A percentile compares a stretch with the other conserved stretches of the same genome.
These are phyloP conservation scores for Phytophthora sansomeana DNA, from an alignment of 352 stramenopile genomes.

Conservation along the genomic window DNA sequence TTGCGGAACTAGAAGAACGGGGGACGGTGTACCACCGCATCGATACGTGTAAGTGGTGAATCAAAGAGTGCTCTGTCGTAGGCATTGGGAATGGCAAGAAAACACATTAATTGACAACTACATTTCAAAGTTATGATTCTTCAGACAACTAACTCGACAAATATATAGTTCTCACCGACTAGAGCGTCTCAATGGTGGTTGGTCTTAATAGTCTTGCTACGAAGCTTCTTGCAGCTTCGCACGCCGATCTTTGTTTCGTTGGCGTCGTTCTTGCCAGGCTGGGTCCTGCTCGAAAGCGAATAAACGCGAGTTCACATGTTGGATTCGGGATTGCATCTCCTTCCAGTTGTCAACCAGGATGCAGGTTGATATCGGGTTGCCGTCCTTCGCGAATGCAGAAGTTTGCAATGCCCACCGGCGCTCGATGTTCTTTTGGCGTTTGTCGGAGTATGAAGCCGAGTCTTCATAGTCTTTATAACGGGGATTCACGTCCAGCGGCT, in stretches of 20 bases:
- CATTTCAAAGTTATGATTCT: background rate
- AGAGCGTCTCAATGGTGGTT: background rate
- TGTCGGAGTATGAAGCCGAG: slow-evolving; percentile 10
- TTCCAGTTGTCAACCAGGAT: background rate
- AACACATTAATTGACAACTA: too few relatives aligned
- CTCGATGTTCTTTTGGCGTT: slow-evolving; percentile 11
- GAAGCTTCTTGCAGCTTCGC: background rate
- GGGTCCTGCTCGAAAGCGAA: background rate
- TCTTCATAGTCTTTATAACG: slow-evolving; percentile 32
- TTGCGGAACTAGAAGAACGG: too few relatives aligned
- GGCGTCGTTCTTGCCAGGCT: background rate
- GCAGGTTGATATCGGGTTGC: background rate
- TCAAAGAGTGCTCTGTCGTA: too few relatives aligned
- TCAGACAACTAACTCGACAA: background rate
- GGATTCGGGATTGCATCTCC: background rate
- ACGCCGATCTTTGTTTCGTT: background rate
- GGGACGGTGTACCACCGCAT: too few relatives aligned
- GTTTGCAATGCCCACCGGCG: slow-evolving; percentile 14
- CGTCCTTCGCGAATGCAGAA: background rate
- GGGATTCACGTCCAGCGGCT: background rate
- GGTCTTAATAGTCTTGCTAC: background rate
- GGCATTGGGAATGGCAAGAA: too few relatives aligned
- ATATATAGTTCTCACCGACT: background rate
- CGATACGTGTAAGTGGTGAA: too few relatives aligned
- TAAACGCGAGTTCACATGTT: background rate